Evolutionary conservation across 23 red algal genomes (phyloP).

Genomic region (Chondrus crispus): DNA sequence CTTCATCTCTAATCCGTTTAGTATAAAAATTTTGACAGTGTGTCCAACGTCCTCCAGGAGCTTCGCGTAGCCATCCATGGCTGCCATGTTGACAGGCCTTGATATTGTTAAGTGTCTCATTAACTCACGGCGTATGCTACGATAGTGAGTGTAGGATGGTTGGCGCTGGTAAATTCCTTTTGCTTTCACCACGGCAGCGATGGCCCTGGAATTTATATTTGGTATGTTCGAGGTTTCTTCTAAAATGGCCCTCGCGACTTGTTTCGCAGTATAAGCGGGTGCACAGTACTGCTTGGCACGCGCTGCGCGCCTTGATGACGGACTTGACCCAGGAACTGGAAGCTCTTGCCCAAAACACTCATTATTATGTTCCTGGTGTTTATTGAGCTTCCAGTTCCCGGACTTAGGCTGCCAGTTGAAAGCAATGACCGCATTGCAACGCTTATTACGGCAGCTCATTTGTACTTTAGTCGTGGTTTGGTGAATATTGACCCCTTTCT

Average conservation of each 20-base stretch:
- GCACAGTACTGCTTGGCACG: not conserved
- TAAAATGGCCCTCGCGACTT: not conserved
- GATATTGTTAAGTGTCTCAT: not conserved
- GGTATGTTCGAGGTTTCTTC: not conserved
- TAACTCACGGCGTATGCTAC: not conserved
- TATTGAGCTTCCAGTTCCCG: slow-evolving; percentile 31
- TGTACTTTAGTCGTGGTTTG: not conserved
- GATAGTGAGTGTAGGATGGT: not conserved
- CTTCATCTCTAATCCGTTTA: not conserved
- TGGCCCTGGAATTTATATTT: not conserved
- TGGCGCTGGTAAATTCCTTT: not conserved
- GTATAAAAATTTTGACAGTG: not conserved
- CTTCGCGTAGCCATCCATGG: not conserved
- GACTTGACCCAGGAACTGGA: not conserved
- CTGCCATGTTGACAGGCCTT: not conserved
- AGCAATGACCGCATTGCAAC: not conserved
- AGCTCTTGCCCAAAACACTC: not conserved
- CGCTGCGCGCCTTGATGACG: not conserved
- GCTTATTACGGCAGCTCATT: slow-evolving; percentile 5
- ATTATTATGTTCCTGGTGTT: not conserved
- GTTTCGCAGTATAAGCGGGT: not conserved
- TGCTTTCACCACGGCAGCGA: not conserved
- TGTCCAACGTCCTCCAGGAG: not conserved
- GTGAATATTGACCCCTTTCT: not conserved
- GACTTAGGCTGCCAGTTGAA: slow-evolving; percentile 5